phyloP scores from a whole-genome alignment of 768 basidiomycete genomes.

The Mycena maculata region DNA sequence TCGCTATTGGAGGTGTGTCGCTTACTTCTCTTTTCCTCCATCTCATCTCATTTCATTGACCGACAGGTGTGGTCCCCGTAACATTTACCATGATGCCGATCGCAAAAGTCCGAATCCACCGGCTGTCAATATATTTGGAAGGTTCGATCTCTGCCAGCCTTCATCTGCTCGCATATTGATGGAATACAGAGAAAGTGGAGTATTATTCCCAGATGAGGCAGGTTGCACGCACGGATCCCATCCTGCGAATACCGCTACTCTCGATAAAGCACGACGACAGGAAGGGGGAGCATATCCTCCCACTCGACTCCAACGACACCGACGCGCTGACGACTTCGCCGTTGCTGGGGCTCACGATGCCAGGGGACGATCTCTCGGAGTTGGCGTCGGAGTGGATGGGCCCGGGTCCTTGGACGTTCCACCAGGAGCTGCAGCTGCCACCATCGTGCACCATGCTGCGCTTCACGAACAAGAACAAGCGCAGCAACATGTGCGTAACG shows the following conservation, averaged over 20 bases:
- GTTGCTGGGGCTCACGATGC: conserved; percentile 60
- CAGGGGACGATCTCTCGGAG: conserved; percentile 66
- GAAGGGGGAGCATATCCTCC: conserved; percentile 73
- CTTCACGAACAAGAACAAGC: conserved; percentile 84
- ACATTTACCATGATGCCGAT: conserved; percentile 86
- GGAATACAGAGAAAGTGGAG: conserved; percentile 75
- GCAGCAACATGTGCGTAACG: conserved; percentile 77
- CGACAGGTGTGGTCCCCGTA: conserved; percentile 74
- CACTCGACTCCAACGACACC: conserved; percentile 77
- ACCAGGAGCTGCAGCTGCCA: conserved; percentile 76
- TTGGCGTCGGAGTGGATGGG: conserved; percentile 73
- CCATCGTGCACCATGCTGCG: conserved; percentile 68
- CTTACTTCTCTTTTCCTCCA: not conserved
- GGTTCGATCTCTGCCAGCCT: conserved; percentile 58
- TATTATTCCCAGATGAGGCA: conserved; percentile 80
- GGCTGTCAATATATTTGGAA: conserved; percentile 80
- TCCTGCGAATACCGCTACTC: conserved; percentile 70
- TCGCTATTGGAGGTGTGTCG: conserved; percentile 71
- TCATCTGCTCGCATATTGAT: not conserved
- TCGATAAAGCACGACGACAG: conserved; percentile 68
- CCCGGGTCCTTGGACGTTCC: conserved; percentile 89
- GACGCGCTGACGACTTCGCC: conserved; percentile 77
- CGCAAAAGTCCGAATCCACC: conserved; percentile 83
- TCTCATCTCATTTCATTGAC: not conserved
- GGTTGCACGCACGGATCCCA: conserved; percentile 75